phyloP scores from a whole-genome alignment of 768 basidiomycete genomes.

The Amanita phalloides region DNA sequence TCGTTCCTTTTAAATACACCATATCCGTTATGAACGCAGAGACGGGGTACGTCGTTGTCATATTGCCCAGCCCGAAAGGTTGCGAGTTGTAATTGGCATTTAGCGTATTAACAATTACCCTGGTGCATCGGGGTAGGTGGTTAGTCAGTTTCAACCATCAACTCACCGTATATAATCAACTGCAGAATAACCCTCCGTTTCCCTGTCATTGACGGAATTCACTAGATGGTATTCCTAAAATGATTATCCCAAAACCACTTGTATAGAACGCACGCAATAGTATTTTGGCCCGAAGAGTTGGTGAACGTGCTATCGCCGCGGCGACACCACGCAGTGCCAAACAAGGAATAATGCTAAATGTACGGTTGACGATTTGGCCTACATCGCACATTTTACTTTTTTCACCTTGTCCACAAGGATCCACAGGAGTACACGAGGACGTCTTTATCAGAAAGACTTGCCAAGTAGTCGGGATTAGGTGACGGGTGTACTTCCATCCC shows the following conservation, averaged over 20 bases:
- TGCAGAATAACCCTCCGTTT: slow-evolving; percentile 79
- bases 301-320: slow-evolving; percentile 63
- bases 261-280: slow-evolving; percentile 54
- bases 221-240: slow-evolving; percentile 33
- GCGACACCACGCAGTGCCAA: slow-evolving; percentile 78
- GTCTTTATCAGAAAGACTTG: slow-evolving; percentile 46
- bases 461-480: slow-evolving; percentile 75
- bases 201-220: slow-evolving; percentile 81
- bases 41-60: slow-evolving; percentile 53
- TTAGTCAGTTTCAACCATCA: not conserved
- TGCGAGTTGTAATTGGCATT: slow-evolving; percentile 46
- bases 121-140: slow-evolving; percentile 15
- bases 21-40: slow-evolving; percentile 83
- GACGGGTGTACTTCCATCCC: slow-evolving; percentile 87
- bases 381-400: not conserved
- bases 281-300: slow-evolving; percentile 65
- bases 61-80: slow-evolving; percentile 49
- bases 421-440: slow-evolving; percentile 88
- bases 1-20: slow-evolving; percentile 58
- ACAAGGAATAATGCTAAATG: slow-evolving; percentile 66
- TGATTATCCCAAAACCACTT: not conserved
- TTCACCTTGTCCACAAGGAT: slow-evolving; percentile 87
- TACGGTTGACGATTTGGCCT: not conserved
- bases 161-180: slow-evolving; percentile 71
- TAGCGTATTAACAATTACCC: slow-evolving; percentile 60